Evolutionary conservation across 1,284 basidiomycete species (phyloP), one percentile per base, ranked within the genome.

Genomic region (Apiotrichum montevideense): DNA sequence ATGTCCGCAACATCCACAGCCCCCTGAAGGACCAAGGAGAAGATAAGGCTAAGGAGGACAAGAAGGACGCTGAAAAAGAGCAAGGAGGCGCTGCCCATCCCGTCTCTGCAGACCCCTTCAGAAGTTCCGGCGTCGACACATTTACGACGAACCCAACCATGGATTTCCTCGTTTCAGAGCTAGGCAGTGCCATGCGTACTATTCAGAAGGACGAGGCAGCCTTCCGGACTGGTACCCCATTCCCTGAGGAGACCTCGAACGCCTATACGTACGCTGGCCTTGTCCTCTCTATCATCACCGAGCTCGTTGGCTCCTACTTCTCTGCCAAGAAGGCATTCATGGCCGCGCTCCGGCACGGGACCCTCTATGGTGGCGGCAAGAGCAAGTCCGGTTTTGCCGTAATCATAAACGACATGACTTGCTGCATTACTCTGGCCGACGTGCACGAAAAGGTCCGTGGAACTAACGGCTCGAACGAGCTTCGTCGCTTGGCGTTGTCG

Each of bases 281-380:
- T 79, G 77, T 97, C 59, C 88, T 98, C 85, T 90, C 95, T 69
- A 87, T 87, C 62, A 79, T 98, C 49, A 90, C 91, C 1, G 95
- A 98, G 77, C 80, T 98, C 2, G 77, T 96, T 1, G 93, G 95
- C 57, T 97, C 93, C 14, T 98, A 98, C 72, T 86, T 90, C 63
- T 77, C 85, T 1, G 95, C 92, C 83, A 98, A 98, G 77, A 74
- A 85, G 32, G 85, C 87, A 3, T 93, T 98, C 77, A 76, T 95
- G 59, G 86, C 88, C 0, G 90, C 85, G 68, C n/a, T 69, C 1
- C 61, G 66, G 40, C 21, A 90, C 86, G 75, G 86, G 86, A 54
- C 69, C 72, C 34, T 69, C 68, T 49, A 76, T 77, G 63, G 87
- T 83, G 64, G 80, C 82, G 68, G 51, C 43, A 66, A 58, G 52